Conservation (phyloP, 306 rosid genomes). For the Cicer arietinum region DNA sequence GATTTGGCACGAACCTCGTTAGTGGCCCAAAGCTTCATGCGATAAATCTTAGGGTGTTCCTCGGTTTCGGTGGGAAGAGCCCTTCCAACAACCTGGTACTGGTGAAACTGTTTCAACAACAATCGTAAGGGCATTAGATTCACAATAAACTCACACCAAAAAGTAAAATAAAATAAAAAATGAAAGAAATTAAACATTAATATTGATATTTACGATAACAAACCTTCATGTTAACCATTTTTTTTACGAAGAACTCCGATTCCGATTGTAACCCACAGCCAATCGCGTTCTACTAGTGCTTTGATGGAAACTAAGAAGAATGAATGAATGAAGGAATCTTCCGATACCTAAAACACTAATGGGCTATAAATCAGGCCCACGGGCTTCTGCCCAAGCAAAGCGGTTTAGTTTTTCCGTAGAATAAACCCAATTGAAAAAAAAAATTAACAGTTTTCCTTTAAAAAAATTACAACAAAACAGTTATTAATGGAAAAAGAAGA, state of each 20-base stretch:
- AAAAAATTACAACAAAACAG: no score
- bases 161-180: no score
- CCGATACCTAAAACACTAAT: slow-evolving; percentile 24
- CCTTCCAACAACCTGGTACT: slow-evolving; percentile 83
- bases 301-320: not conserved
- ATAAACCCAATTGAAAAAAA: no score
- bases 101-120: slow-evolving; percentile 62
- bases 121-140: not conserved
- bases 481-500: no score
- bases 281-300: no score
- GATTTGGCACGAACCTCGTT: slow-evolving; percentile 90
- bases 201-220: not conserved
- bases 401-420: no score
- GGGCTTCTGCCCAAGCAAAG: not conserved
- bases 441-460: no score
- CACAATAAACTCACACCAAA: no score
- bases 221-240: slow-evolving; percentile 51
- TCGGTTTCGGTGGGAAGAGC: slow-evolving; percentile 70
- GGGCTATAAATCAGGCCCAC: not conserved
- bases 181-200: no score
- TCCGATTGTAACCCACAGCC: slow-evolving; percentile 27
- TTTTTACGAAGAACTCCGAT: not conserved
- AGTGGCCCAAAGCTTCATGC: slow-evolving; percentile 86
- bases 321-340: no score
- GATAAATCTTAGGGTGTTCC: slow-evolving; percentile 77